Evolutionary conservation across 352 stramenopile species (phyloP).

Genomic region (Globisporangium recalcitrans): DNA sequence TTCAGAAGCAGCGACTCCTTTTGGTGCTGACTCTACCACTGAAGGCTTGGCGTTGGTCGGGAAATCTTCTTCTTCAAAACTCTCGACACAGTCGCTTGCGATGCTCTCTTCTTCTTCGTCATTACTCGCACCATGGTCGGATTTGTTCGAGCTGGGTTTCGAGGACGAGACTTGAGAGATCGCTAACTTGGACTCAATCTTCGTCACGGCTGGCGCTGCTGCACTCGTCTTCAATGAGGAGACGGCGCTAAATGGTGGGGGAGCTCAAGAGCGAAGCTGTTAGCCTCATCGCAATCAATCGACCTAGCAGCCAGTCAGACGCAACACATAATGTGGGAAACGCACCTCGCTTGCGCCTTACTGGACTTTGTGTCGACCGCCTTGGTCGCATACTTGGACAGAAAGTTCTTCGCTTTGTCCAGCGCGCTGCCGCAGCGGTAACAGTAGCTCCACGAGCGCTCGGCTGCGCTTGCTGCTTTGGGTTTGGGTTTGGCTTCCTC

Average conservation of each 20-base stretch:
- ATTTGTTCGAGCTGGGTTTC: neutral
- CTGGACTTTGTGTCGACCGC: slow-evolving; percentile 12
- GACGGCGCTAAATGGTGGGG: slow-evolving; percentile 13
- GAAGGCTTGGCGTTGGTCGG: neutral
- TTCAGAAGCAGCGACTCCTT: slow-evolving; percentile 26
- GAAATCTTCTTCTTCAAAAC: slow-evolving; percentile 6
- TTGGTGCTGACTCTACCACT: neutral
- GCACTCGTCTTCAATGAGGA: neutral
- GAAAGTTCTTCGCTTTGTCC: slow-evolving; percentile 66
- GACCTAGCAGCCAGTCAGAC: no score
- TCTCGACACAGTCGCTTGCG: slow-evolving; percentile 23
- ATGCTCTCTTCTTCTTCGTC: slow-evolving; percentile 24
- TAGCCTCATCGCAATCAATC: neutral
- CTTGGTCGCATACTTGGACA: slow-evolving; percentile 67
- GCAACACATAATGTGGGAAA: no score
- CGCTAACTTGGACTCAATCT: neutral
- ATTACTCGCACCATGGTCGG: slow-evolving; percentile 10
- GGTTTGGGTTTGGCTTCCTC: neutral
- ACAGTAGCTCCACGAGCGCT: neutral
- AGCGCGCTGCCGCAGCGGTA: slow-evolving; percentile 19
- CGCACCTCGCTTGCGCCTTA: slow-evolving; percentile 3
- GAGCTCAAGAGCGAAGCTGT: neutral
- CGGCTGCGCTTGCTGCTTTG: neutral
- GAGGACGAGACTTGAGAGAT: neutral
- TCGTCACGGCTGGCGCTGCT: neutral